A percentile compares a stretch with the other conserved stretches of the same genome.
Conservation (phyloP, 2,329 filamentous ascomycete genomes). For the Aureobasidium sp. region DNA sequence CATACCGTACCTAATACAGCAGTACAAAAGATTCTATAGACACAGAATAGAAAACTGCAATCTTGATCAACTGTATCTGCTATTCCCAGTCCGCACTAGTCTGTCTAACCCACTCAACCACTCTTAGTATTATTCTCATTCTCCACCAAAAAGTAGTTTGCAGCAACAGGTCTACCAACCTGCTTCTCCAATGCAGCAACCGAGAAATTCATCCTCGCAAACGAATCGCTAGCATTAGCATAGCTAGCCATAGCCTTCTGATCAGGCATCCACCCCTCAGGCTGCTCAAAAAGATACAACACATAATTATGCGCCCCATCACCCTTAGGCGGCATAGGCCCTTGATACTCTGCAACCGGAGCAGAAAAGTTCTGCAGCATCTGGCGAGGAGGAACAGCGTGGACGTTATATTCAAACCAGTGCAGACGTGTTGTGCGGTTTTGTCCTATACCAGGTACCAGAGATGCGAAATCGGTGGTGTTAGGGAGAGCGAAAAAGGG, state of each 20-base stretch:
- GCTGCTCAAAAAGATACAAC: conserved; percentile 35
- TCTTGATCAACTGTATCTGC: too few relatives aligned
- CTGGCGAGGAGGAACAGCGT: conserved; percentile 18
- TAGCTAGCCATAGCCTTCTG: conserved; percentile 26
- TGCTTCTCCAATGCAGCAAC: conserved; percentile 26
- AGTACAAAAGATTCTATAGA: background rate
- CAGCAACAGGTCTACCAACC: conserved; percentile 29
- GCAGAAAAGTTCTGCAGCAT: conserved; percentile 24
- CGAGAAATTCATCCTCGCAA: conserved; percentile 30
- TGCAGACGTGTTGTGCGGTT: conserved; percentile 35
- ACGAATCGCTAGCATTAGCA: conserved; percentile 10
- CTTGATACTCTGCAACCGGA: conserved; percentile 29
- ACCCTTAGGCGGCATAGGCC: conserved; percentile 29
- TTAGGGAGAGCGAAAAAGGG: conserved; percentile 24
- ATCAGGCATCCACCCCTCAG: conserved; percentile 27
- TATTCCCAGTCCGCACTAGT: too few relatives aligned
- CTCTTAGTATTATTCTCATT: conserved; percentile 14
- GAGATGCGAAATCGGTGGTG: conserved; percentile 22
- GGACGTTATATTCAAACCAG: conserved; percentile 33
- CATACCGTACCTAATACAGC: background rate
- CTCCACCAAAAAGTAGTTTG: conserved; percentile 28
- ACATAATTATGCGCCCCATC: conserved; percentile 34
- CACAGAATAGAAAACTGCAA: background rate
- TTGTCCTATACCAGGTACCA: conserved; percentile 28
- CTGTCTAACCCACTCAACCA: background rate